Conservation (phyloP, 2,329 filamentous ascomycete genomes). For the Didymella sp. region DNA sequence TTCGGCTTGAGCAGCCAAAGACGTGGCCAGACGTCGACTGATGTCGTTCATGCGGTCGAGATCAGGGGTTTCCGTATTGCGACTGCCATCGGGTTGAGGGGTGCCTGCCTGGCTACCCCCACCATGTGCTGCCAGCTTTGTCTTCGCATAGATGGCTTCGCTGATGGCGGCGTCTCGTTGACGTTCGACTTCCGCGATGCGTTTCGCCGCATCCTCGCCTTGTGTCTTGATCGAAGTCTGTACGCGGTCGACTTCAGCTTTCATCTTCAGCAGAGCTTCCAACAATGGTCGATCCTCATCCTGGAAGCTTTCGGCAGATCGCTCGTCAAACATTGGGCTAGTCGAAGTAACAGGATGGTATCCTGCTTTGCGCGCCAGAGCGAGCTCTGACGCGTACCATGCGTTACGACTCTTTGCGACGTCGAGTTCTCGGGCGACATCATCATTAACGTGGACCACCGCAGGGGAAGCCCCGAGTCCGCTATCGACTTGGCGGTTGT, state of each 20-base stretch:
- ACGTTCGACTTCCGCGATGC: conserved; percentile 92
- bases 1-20: conserved; percentile 79
- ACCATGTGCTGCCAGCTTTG: conserved; percentile 83
- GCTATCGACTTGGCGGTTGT: conserved; percentile 62
- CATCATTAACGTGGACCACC: conserved; percentile 70
- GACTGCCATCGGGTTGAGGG: conserved; percentile 61
- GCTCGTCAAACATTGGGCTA: conserved; percentile 77
- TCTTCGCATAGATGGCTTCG: conserved; percentile 94
- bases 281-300: conserved; percentile 93
- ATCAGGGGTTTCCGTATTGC: conserved; percentile 65
- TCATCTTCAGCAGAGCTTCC: conserved; percentile 91
- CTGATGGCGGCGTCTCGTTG: conserved; percentile 93
- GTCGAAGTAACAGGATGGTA: conserved; percentile 76
- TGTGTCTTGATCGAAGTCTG: conserved; percentile 90
- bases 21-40: conserved; percentile 80
- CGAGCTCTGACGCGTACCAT: conserved; percentile 95
- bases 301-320: conserved; percentile 77
- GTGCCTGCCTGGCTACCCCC: conserved; percentile 68
- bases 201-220: conserved; percentile 80
- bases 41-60: conserved; percentile 76
- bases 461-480: conserved; percentile 66
- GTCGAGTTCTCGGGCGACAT: conserved; percentile 86
- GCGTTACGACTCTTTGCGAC: conserved; percentile 84
- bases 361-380: conserved; percentile 87
- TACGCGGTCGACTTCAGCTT: conserved; percentile 85